Conservation (phyloP, 257 asterid genomes). For the Gentiana straminea region DNA sequence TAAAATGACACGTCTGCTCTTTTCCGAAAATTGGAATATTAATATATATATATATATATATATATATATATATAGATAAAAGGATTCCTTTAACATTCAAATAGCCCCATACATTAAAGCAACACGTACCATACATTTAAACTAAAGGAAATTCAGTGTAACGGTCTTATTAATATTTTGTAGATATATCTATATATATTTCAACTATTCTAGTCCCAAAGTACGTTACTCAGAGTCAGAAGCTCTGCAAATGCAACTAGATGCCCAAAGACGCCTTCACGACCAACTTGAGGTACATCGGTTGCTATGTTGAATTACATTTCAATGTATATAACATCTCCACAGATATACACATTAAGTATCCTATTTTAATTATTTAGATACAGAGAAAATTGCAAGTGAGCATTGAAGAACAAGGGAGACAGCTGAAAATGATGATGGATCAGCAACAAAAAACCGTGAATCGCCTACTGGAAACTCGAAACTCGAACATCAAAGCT, state of each 20-base stretch:
- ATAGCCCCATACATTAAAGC: no score
- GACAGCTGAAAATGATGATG: constrained; percentile 46
- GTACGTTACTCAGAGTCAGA: constrained; percentile 13
- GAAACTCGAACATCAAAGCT: constrained; percentile 20
- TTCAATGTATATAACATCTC: no score
- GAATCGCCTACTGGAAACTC: constrained; percentile 19
- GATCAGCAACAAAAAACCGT: constrained; percentile 47
- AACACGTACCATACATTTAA: no score
- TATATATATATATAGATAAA: background rate
- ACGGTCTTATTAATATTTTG: no score
- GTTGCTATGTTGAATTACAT: no score
- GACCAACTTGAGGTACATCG: constrained; percentile 77
- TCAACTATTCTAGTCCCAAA: no score
- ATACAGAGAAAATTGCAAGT: constrained; percentile 50
- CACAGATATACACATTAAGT: no score
- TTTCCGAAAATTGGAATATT: no score
- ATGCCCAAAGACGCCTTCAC: constrained; percentile 73
- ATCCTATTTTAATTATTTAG: constrained; percentile 13
- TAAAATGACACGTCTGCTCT: background rate
- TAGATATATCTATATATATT: no score
- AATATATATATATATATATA: constrained; percentile 39
- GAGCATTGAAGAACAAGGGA: constrained; percentile 68
- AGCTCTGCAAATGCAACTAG: constrained; percentile 61
- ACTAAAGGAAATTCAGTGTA: no score
- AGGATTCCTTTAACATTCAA: no score